Conservation (phyloP, 2,329 filamentous ascomycete species). For the Amylocarpus encephaloides region DNA sequence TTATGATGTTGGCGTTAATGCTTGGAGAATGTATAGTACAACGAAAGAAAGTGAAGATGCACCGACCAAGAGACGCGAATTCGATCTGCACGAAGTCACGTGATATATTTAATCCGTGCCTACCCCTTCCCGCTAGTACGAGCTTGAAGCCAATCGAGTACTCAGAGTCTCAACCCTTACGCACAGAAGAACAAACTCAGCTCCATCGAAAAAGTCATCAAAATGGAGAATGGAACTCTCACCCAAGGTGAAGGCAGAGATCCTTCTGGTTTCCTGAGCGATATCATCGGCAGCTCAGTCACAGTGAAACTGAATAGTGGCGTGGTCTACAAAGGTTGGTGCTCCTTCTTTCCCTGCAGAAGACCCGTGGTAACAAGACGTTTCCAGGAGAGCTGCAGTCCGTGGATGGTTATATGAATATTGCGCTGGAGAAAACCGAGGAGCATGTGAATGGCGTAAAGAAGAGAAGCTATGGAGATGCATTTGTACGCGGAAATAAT, state of each 20-base stretch:
- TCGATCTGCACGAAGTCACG: no score
- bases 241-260: slow-evolving; percentile 72
- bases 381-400: slow-evolving; percentile 81
- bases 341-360: neutral
- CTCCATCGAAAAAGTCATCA: neutral
- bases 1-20: neutral
- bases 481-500: slow-evolving; percentile 94
- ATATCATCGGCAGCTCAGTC: slow-evolving; percentile 90
- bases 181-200: neutral
- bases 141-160: no score
- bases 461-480: slow-evolving; percentile 81
- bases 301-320: slow-evolving; percentile 99
- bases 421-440: slow-evolving; percentile 90
- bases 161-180: neutral
- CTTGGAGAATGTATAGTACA: neutral
- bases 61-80: no score
- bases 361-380: slow-evolving; percentile 12
- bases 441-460: slow-evolving; percentile 84
- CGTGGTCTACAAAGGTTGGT: slow-evolving; percentile 87
- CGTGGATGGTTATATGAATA: slow-evolving; percentile 99
- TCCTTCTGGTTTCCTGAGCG: slow-evolving; percentile 84
- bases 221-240: slow-evolving; percentile 66
- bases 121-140: no score
- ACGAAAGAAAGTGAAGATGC: neutral
- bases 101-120: no score